Base-by-base conservation (phyloP, 2,329 filamentous ascomycete genomes). In the Nannizziopsis arthrosporioides region DNA sequence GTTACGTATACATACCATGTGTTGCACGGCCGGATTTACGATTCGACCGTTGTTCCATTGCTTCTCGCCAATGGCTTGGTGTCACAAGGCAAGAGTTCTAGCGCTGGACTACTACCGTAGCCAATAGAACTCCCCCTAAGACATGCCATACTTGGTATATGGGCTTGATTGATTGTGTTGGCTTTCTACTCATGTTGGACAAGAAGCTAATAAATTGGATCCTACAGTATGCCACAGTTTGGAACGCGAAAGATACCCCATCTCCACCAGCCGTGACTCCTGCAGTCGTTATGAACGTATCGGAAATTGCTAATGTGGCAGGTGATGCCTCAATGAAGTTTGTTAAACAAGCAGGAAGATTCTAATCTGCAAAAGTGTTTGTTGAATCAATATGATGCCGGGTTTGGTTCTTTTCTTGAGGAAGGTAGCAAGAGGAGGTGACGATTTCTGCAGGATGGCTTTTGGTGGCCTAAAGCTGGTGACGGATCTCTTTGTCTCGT, bases 171-270 rank as follows among this genome's bases (percentile, higher is more conserved):
- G 22, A 27, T 27, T 7, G 10, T 18, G 2, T 42, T 15, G 31
- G 5, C 4, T 46, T 40, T 40, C 9, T 32, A 14, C 1, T 45
- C 7, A 27, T 38, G 27, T 40, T 32, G 35, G 14, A 40, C 42
- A 44, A 17, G 10, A 19, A 32, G 27, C 40, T 42, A 42, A 42
- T 15, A 12, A 14, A 15, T 30, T 32, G 27, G 18, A 11, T 42
- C 8, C 18, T n/a, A 47, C 30, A 47, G 45, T 47, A 47, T 27
- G 45, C 45, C 12, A 47, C 45, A 4, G 45, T 47, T 18, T 47
- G 45, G 45, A 42, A 47, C 30, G 45, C 17, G 36, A 42, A n/a
- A 30, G 6, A 41, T 4, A 27, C 27, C 14, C 37, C 18, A 2
- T 18, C 37, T 14, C 32, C 36, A 5, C 10, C 30, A 15, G 2